Base-by-base conservation (phyloP, 2,329 filamentous ascomycete species). In the Tricladium varicosporioides region DNA sequence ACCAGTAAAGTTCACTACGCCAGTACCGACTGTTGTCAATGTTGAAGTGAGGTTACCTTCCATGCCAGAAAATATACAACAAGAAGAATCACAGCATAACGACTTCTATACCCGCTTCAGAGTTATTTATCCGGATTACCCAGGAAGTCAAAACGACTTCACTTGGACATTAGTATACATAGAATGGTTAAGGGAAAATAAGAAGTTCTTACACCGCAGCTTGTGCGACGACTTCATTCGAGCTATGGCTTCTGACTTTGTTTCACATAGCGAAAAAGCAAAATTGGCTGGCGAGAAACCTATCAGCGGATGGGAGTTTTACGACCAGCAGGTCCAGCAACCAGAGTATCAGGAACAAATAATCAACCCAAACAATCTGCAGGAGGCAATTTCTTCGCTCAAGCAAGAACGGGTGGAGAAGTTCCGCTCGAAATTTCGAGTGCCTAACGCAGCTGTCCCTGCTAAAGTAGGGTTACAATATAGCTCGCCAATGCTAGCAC, bases 181-280 rank as follows among this genome's bases (percentile, higher is more conserved):
- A 7, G 68, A 75, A 15, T 72, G 71, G 51, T 67, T 79, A 1
- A 68, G 70, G 44, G 63, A 68, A 19, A 59, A 67, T 15, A 61
- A 68, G 11, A 67, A 69, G 8, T 51, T 62, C 4, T 63, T 81
- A 15, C 71, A 73, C 11, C 72, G 74, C 19, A 79, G 70, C 53
- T 64, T 81, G 0, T 83, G 76, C 57, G 81, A 84, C 61, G 81
- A 83, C 54, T 80, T 82, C 52, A 75, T 84, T 47, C 69, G 71
- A 10, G 68, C 68, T 2, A 82, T 77, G 51, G 70, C 74, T 1
- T 66, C 65, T 1, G 72, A 74, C 0, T 84, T 75, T 60, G 60
- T 74, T 5, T 60, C 64, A 0, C 81, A 82, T 53, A 71, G 77
- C 19, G 54, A 64, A 1, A 62, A 63, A 2, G 55, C 66, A 1